Conservation (phyloP, 306 rosid genomes). For the Senna tora region DNA sequence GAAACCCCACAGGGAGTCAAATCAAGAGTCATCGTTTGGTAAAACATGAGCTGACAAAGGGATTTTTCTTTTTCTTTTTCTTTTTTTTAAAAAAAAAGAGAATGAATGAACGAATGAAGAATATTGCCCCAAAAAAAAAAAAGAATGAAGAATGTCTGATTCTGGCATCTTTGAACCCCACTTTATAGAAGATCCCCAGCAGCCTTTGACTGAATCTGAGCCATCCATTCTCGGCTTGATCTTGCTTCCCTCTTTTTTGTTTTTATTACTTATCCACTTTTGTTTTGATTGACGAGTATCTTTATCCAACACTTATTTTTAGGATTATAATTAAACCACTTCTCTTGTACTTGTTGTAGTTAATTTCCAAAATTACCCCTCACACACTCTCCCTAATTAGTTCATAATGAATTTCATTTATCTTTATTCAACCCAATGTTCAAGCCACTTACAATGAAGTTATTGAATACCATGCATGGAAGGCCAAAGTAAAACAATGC, state of each 20-base stretch:
- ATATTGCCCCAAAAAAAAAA: no score
- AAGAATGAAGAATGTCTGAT: slow-evolving; percentile 53
- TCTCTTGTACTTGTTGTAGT: neutral
- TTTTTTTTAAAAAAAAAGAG: no score
- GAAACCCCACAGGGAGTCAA: slow-evolving; percentile 33
- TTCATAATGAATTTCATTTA: no score
- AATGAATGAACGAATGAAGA: no score
- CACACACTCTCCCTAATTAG: neutral
- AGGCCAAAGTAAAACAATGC: no score
- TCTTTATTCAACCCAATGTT: no score
- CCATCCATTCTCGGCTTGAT: slow-evolving; percentile 45
- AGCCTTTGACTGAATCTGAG: slow-evolving; percentile 65
- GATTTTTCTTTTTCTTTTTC: no score
- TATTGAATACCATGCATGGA: no score
- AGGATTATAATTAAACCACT: neutral
- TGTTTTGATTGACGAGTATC: neutral
- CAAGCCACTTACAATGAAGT: no score
- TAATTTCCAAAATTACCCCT: slow-evolving; percentile 21
- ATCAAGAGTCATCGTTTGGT: slow-evolving; percentile 43
- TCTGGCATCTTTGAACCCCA: slow-evolving; percentile 57
- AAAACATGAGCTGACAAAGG: slow-evolving; percentile 45
- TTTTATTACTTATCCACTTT: neutral
- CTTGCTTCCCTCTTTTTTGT: neutral
- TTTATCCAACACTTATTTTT: slow-evolving; percentile 3
- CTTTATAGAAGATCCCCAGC: slow-evolving; percentile 41